A percentile compares a stretch with the other conserved stretches of the same genome.
phyloP scores from a whole-genome alignment of 306 rosid genomes.

The Astragalus membranaceus region DNA sequence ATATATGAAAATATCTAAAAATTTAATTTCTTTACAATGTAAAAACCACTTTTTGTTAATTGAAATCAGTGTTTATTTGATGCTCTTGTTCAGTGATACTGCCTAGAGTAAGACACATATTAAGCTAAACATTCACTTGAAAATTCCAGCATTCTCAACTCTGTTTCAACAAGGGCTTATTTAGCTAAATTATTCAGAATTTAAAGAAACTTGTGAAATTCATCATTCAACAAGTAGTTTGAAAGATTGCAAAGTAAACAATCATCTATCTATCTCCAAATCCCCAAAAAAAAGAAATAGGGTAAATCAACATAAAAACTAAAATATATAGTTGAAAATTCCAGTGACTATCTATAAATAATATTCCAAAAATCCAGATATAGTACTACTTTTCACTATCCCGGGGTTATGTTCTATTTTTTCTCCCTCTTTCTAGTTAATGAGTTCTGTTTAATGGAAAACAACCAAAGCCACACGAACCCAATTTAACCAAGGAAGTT shows the following conservation, averaged over 20 bases:
- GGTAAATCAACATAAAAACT: not conserved
- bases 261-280: no score
- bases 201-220: not conserved
- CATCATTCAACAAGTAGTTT: not conserved
- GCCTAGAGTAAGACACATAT: no score
- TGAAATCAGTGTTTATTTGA: no score
- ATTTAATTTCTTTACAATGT: no score
- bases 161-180: not conserved
- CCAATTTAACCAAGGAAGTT: constrained; percentile 69
- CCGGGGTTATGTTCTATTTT: not conserved
- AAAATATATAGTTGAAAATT: not conserved
- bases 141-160: no score
- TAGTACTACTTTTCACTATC: constrained; percentile 10
- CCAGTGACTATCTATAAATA: not conserved
- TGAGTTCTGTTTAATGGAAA: not conserved
- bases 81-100: no score
- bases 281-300: no score
- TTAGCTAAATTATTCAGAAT: no score
- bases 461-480: not conserved
- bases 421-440: not conserved
- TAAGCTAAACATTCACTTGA: no score
- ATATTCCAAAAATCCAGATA: not conserved
- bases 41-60: no score
- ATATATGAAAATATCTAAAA: no score
- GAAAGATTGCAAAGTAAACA: not conserved